phyloP scores from a whole-genome alignment of 2,329 filamentous ascomycete species.

The Mariannaea elegans region DNA sequence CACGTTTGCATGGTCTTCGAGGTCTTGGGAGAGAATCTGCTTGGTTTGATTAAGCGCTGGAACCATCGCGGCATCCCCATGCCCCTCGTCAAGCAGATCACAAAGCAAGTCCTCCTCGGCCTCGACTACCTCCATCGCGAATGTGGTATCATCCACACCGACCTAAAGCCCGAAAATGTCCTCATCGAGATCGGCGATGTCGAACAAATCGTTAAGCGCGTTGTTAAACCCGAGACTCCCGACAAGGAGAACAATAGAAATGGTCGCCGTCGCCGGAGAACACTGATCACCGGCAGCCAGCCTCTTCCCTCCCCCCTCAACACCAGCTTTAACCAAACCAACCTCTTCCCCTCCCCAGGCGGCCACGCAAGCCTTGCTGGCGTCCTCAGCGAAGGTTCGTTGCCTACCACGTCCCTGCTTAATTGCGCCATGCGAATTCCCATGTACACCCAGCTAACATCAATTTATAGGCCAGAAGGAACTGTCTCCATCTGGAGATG shows the following conservation, averaged over 20 bases:
- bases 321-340: constrained; percentile 84
- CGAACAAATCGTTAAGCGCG: constrained; percentile 96
- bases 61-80: constrained; percentile 98
- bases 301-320: constrained; percentile 95
- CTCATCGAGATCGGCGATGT: constrained; percentile 99
- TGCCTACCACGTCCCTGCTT: neutral
- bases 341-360: constrained; percentile 71
- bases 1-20: constrained; percentile 99
- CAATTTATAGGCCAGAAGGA: constrained; percentile 45
- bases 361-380: constrained; percentile 83
- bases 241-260: constrained; percentile 93
- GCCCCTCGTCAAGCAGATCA: constrained; percentile 97
- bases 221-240: constrained; percentile 80
- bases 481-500: constrained; percentile 64
- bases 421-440: neutral
- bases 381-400: constrained; percentile 81
- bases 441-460: constrained; percentile 20
- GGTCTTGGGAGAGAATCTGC: constrained; percentile 91
- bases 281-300: constrained; percentile 96
- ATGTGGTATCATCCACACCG: constrained; percentile 98
- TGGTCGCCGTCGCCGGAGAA: constrained; percentile 86
- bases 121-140: constrained; percentile 97
- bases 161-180: constrained; percentile 97
- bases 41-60: constrained; percentile 97
- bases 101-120: constrained; percentile 94